Conservation (phyloP, 192 early-diverging fungal genomes). For the Mortierella antarctica region DNA sequence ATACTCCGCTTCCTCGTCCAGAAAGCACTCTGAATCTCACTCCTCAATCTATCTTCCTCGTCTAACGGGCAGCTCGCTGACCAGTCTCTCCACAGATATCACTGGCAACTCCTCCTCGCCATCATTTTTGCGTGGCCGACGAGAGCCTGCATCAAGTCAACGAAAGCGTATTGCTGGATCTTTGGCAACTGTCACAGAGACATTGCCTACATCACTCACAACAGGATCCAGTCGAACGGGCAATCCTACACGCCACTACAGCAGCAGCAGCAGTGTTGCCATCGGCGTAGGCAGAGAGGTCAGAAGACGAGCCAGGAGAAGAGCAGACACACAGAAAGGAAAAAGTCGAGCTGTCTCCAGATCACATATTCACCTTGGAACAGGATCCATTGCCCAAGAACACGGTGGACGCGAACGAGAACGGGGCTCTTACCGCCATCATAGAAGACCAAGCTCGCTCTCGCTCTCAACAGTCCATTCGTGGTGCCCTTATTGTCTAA, state of each 20-base stretch:
- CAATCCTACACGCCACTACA: no score
- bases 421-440: neutral
- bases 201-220: no score
- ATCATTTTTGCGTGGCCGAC: no score
- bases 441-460: constrained; percentile 9
- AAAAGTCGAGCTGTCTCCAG: constrained; percentile 8
- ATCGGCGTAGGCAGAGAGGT: neutral
- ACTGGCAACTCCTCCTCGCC: neutral
- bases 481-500: constrained; percentile 31
- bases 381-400: no score
- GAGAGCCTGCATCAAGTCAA: no score
- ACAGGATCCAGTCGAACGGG: no score
- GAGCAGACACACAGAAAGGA: neutral
- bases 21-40: neutral
- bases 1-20: neutral
- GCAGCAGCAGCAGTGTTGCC: neutral
- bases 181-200: no score
- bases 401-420: neutral
- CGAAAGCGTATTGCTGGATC: no score
- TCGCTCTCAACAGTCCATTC: constrained; percentile 23
- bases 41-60: constrained; percentile 11
- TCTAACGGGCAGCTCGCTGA: neutral
- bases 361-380: neutral
- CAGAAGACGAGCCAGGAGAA: no score
- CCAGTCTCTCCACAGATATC: neutral